Evolutionary conservation across 176 grass and related monocot genomes (phyloP).

Genomic region (Bolboschoenus planiculmis): DNA sequence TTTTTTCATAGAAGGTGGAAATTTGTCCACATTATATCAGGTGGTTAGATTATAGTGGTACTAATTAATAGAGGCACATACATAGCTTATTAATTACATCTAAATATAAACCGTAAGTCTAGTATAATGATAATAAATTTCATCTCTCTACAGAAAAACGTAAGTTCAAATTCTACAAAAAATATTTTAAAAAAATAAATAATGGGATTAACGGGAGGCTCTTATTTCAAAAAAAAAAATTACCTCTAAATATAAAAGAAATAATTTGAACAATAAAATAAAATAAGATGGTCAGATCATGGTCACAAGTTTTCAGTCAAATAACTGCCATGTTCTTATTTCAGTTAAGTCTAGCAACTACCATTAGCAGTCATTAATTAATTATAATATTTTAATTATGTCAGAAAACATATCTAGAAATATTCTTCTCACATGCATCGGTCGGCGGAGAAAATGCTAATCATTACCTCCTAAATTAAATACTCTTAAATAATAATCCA

Average conservation of each 20-base stretch:
- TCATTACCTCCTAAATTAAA: constrained; percentile 17
- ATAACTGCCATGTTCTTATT: constrained; percentile 16
- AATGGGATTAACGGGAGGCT: too few relatives aligned
- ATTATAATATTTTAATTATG: constrained; percentile 7
- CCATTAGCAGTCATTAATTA: constrained; percentile 2
- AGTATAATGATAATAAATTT: too few relatives aligned
- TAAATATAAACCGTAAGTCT: too few relatives aligned
- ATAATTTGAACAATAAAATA: neutral
- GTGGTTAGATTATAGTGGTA: neutral
- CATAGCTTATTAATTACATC: neutral
- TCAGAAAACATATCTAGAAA: neutral
- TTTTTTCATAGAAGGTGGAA: neutral
- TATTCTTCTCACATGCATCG: constrained; percentile 8
- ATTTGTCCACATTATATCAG: neutral
- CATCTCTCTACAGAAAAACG: too few relatives aligned
- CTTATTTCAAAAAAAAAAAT: too few relatives aligned
- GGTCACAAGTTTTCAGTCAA: neutral
- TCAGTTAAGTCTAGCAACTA: constrained; percentile 18
- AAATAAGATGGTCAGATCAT: constrained; percentile 4
- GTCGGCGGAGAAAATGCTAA: constrained; percentile 18
- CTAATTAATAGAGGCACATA: neutral
- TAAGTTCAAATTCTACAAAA: too few relatives aligned
- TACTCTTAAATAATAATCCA: neutral
- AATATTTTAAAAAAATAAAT: too few relatives aligned
- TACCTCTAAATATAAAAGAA: neutral